Base-by-base conservation (phyloP, 2,329 filamentous ascomycete species). In the Aureobasidium uvarum region DNA sequence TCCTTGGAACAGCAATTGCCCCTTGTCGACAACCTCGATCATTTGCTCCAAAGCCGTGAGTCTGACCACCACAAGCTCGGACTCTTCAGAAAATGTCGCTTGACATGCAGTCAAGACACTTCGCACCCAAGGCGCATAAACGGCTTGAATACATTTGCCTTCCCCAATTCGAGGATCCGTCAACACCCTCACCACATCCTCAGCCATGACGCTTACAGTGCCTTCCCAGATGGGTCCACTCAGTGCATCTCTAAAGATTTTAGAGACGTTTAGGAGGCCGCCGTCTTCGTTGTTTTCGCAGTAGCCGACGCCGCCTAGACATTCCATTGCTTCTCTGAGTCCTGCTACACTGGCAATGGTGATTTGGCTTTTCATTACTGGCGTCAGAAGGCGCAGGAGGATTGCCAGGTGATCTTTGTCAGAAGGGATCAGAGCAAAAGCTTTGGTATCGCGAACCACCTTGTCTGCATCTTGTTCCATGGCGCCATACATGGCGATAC, bases 261-360 rank as follows among this genome's bases (percentile, higher is more conserved):
- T 51, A 8, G 14, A 18, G 8, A 51, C 16, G 18, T 51, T 51
- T 2, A 51, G 5, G 8, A 51, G 25, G 8, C 48, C 48, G 48
- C 48, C 48, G 11, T 51, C 48, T 51, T 51, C 48, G 8, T 51
- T 51, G 14, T 51, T 51, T 23, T 51, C 48, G 14, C 48, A 51
- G 28, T 51, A 51, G 2, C 48, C 48, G 28, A 51, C 48, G 16
- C 48, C 25, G 28, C 48, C 48, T 7, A 51, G 25, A 33, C 23
- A 51, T 33, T 51, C 48, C 48, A 51, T 51, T 4, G 25, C 14
- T 51, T 51, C 48, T 18, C 48, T 16, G 20, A 51, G 14, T 8
- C 48, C 48, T n/a, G 28, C 25, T 18, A 51, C 48, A 10, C 25
- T 28, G 10, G 25, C 48, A 1, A 51, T 1, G 2, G 25, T 51